Evolutionary conservation across 768 basidiomycete species (phyloP).

Genomic region (Tulasnella calospora): DNA sequence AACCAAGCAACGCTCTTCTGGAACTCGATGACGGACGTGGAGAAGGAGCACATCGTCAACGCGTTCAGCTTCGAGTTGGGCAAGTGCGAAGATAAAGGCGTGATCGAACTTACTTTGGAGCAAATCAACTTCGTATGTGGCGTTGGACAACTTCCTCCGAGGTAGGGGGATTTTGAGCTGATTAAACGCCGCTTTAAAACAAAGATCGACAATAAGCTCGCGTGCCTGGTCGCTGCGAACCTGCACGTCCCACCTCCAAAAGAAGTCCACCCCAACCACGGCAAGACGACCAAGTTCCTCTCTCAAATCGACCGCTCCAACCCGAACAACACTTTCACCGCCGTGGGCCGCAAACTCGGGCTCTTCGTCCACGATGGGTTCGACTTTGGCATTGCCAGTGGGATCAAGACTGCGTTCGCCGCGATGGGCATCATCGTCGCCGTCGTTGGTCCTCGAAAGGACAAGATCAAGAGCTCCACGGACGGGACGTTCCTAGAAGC

Average conservation of each 20-base stretch:
- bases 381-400: slow-evolving; percentile 53
- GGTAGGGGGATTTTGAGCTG: too few relatives aligned
- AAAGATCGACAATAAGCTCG: slow-evolving; percentile 72
- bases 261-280: slow-evolving; percentile 50
- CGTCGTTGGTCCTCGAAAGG: slow-evolving; percentile 58
- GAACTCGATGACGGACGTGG: slow-evolving; percentile 67
- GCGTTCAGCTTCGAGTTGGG: slow-evolving; percentile 80
- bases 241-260: slow-evolving; percentile 59
- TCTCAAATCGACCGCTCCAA: slow-evolving; percentile 11
- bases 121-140: slow-evolving; percentile 45
- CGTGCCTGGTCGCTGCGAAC: slow-evolving; percentile 58
- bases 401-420: slow-evolving; percentile 51
- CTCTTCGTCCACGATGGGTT: slow-evolving; percentile 75
- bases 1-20: slow-evolving; percentile 71
- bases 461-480: slow-evolving; percentile 47
- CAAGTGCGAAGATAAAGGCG: slow-evolving; percentile 70
- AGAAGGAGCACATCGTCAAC: slow-evolving; percentile 63
- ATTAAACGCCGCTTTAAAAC: slow-evolving; percentile 21
- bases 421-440: slow-evolving; percentile 55
- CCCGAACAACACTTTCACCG: slow-evolving; percentile 38
- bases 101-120: slow-evolving; percentile 63
- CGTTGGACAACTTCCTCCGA: neutral
- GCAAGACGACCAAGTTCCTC: slow-evolving; percentile 36
- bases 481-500: slow-evolving; percentile 39
- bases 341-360: slow-evolving; percentile 59